Conservation (phyloP, 352 stramenopile species). For the Saprolegnia diclina region DNA sequence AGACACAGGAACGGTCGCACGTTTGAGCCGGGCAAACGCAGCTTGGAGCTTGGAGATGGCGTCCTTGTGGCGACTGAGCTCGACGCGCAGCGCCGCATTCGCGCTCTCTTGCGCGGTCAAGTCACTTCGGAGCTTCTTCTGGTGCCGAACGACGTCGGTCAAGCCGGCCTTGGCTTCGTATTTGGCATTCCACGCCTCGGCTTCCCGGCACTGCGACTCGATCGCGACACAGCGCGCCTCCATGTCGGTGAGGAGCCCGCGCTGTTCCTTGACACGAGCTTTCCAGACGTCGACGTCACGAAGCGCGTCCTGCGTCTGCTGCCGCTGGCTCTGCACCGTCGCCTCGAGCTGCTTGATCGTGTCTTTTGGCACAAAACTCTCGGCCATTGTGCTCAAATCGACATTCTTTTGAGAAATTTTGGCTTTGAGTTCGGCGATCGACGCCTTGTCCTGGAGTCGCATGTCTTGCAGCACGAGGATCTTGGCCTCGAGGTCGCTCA, state of each 20-base stretch:
- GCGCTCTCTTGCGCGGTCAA: constrained; percentile 50
- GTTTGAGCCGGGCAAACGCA: constrained; percentile 57
- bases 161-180: constrained; percentile 62
- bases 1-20: background rate
- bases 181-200: constrained; percentile 55
- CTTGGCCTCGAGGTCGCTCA: constrained; percentile 51
- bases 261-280: constrained; percentile 47
- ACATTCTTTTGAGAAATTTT: constrained; percentile 55
- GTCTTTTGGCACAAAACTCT: constrained; percentile 35
- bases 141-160: constrained; percentile 65
- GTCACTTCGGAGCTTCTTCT: constrained; percentile 65
- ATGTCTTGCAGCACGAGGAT: constrained; percentile 61
- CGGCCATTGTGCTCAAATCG: constrained; percentile 34
- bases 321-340: constrained; percentile 34
- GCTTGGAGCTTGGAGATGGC: constrained; percentile 46
- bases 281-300: constrained; percentile 41
- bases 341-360: constrained; percentile 6
- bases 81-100: constrained; percentile 51
- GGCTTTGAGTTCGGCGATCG: constrained; percentile 50
- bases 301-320: constrained; percentile 30
- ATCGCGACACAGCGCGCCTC: constrained; percentile 50
- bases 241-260: constrained; percentile 42
- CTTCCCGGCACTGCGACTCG: constrained; percentile 52
- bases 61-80: constrained; percentile 59
- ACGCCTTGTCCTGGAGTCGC: constrained; percentile 52